Base-by-base conservation (phyloP, 495 filamentous ascomycete species). In the Aspergillus homomorphus region DNA sequence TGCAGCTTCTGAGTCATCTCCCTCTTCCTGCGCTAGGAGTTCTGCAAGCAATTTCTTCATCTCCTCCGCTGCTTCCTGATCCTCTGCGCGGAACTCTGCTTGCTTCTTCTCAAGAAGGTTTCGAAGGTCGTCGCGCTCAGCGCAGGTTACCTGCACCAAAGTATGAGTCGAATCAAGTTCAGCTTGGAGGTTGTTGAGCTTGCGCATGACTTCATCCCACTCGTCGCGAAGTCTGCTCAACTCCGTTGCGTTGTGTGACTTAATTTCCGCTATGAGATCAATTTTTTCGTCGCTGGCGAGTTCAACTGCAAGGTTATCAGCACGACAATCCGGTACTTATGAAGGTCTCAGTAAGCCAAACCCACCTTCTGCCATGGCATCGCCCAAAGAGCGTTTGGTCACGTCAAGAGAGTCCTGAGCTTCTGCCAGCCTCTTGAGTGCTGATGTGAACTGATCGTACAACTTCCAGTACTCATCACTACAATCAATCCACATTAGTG, bases 381-480 rank as follows among this genome's bases (percentile, higher is more conserved):
- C 69, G 16, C 70, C 65, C n/a, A 80, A 61, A 19, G 71, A 69
- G 57, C 69, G 70, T 52, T 72, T 73, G 42, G 70, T 65, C 33
- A 53, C 65, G 51, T 73, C 69, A 28, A 79, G 59, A 12, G 67
- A 64, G 56, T 77, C 71, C 51, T 80, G 72, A 21, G 74, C 62
- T 18, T 77, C 76, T 24, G 70, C 69, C 50, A 76, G 68, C 59
- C 73, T 77, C 55, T 73, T 70, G 20, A 77, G 69, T n/a, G 68
- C 60, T 8, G 62, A 57, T 7, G 75, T 74, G 55, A 73, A 74
- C 41, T 75, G 74, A 30, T 79, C 77, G 50, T 78, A 78, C 52
- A 79, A 55, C 42, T 73, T 77, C 71, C 73, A 79, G 54, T 80
- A 80, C 22, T 77, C 72, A 42, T 80, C 76, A 60, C 78, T 77